Evolutionary conservation across 2,329 filamentous ascomycete genomes (phyloP).

Genomic region (Epichloe sylvatica): DNA sequence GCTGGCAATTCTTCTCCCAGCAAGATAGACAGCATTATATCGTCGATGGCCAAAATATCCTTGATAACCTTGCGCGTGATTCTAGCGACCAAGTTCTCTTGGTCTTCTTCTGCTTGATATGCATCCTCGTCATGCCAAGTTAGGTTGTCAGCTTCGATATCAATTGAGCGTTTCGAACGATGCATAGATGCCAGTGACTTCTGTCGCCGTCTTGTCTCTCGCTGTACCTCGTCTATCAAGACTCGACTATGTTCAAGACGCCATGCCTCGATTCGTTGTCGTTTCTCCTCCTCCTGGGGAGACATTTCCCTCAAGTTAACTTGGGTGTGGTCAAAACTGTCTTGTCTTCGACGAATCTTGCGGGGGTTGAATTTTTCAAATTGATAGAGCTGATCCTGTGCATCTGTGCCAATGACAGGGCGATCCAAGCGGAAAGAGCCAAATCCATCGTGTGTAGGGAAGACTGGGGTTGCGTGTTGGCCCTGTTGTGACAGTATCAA

Average conservation of each 20-base stretch:
- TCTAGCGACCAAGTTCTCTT: conserved; percentile 62
- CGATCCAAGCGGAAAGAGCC: conserved; percentile 65
- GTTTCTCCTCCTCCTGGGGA: conserved; percentile 56
- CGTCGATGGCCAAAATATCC: conserved; percentile 83
- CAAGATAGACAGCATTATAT: conserved; percentile 68
- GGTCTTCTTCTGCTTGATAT: conserved; percentile 30
- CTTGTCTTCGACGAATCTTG: conserved; percentile 40
- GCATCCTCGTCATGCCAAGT: conserved; percentile 41
- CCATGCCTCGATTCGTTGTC: conserved; percentile 81
- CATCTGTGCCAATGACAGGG: conserved; percentile 35
- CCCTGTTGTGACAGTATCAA: conserved; percentile 13
- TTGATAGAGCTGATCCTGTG: conserved; percentile 77
- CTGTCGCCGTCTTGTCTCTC: conserved; percentile 59
- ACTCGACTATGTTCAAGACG: conserved; percentile 77
- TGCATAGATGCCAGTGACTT: conserved; percentile 41
- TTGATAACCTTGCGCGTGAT: conserved; percentile 77
- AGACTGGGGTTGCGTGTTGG: conserved; percentile 47
- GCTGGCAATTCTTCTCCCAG: conserved; percentile 65
- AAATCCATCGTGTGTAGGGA: conserved; percentile 86
- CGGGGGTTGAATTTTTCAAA: conserved; percentile 76
- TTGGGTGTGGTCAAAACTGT: conserved; percentile 38
- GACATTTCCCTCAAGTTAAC: conserved; percentile 39
- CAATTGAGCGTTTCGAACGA: conserved; percentile 15
- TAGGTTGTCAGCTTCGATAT: conserved; percentile 25
- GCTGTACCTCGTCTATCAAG: conserved; percentile 77